Base-by-base conservation (phyloP, 1,284 basidiomycete species). In the Chiua sp. region DNA sequence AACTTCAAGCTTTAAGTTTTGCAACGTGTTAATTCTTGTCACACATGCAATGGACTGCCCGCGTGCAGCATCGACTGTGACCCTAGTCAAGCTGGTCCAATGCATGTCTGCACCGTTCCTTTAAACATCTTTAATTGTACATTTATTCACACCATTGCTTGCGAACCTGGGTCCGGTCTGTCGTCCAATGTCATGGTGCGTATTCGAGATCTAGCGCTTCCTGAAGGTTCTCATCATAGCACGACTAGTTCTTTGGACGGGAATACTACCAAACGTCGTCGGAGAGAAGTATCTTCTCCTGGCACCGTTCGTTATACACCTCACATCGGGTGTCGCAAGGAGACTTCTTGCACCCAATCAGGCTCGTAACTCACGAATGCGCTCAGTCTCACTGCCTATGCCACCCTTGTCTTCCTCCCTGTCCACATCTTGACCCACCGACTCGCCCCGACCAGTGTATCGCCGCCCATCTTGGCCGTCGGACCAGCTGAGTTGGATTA, bases 251-350 rank as follows among this genome's bases (percentile, higher is more conserved):
- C 28, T 75, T 92, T 12, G 90, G 90, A 15, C 78, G 91, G 51
- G 91, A 92, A 74, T 92, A 91, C 75, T 92, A 93, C 70, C 90
- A 92, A 71, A 89, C 87, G 0, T 51, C 76, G 0, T 80, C 55
- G 84, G 82, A 48, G 90, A 93, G 72, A 82, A 78, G 49, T 84
- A 84, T 57, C 82, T 92, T 8, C 75, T 92, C 11, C 72, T 88
- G 26, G 76, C 77, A 3, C 90, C 90, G 5, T 74, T 93, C 32
- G 75, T 76, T 23, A 66, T 87, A 18, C 91, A 93, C 67, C 75
- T 84, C 20, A 63, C 82, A 2, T 80, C 87, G 1, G 83, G 81
- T 13, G 62, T 82, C n/a, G 66, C 81, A 15, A 89, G 88, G 65
- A 82, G 90, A 8, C 59, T 87, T 16, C 61, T 87, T 8, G 72